Evolutionary conservation across 352 stramenopile genomes (phyloP), one percentile per base, ranked within the genome.

Genomic region (Phytophthora boehmeriae): DNA sequence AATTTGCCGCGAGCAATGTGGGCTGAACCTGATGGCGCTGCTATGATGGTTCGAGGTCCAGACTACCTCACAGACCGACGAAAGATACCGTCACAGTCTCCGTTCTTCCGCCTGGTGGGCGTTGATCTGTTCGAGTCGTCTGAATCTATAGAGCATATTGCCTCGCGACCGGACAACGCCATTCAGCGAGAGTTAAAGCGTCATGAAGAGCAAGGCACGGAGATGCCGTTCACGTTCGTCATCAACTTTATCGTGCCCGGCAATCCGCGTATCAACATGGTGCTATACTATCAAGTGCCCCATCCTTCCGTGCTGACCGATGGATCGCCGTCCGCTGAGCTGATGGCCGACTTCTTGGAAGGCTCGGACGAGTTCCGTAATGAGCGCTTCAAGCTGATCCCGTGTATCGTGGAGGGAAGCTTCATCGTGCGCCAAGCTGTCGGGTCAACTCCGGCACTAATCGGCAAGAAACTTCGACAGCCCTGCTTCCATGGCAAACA

Each of bases 381-480:
- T 50, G 81, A 93, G 61, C 79, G 80, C 30, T 93, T 93, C 54
- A 93, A 93, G 72, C 61, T 93, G 11, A 93, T 93, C 48, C 83
- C 83, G 34, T 88, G 75, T 54, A 93, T 93, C 43, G 81, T 91
- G 5, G 83, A 93, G 64, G 83, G 83, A 2, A 87, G 73, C 34
- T 93, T 93, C 46, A 93, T 93, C 17, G 82, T 93, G 52, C 80
- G 81, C 20, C 83, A 93, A 57, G 83, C 83, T 10, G 83, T 93
- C 34, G 83, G 83, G 14, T 86, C 78, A 1, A 93, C 81, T 1
- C 83, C 83, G 0, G 76, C 83, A 8, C 78, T 93, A 41, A 81
- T 89, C 47, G 83, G 83, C 52, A 93, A 91, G 57, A 93, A 93
- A 54, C 55, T 93, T 23, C 80, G 78, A 5, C 81, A 91, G 57